Evolutionary conservation across 192 early-diverging fungal species (phyloP).

Genomic region (Backusella luteola): DNA sequence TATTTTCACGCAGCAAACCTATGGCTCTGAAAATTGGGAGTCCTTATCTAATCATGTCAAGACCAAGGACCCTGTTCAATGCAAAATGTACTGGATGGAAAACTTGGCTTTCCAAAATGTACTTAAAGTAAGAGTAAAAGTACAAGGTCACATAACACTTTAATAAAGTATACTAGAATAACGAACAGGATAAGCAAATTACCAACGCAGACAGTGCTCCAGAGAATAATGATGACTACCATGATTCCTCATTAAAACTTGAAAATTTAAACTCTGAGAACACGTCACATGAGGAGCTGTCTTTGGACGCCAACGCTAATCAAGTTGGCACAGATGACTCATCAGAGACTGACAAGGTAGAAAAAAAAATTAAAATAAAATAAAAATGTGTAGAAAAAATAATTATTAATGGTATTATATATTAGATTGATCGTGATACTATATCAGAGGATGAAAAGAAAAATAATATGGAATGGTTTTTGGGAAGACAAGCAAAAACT

Average conservation of each 20-base stretch:
- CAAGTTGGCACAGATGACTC: neutral
- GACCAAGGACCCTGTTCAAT: constrained; percentile 55
- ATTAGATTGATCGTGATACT: constrained; percentile 40
- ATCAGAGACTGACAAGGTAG: neutral
- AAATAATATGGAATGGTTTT: constrained; percentile 64
- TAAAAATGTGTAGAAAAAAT: neutral
- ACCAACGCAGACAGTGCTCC: neutral
- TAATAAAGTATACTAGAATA: neutral
- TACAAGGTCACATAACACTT: neutral
- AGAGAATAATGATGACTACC: neutral
- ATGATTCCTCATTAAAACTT: neutral
- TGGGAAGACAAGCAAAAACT: constrained; percentile 70
- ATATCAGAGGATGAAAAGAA: constrained; percentile 50
- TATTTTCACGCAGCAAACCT: constrained; percentile 27
- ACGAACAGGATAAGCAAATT: neutral
- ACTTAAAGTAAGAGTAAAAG: neutral
- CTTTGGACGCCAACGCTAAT: no score
- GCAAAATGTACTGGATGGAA: constrained; percentile 59
- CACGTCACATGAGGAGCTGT: neutral
- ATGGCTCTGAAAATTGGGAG: constrained; percentile 58
- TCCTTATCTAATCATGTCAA: constrained; percentile 47
- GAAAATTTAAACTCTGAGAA: neutral
- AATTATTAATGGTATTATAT: neutral
- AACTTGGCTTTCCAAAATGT: constrained; percentile 42
- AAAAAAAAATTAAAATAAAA: neutral